Evolutionary conservation across 352 stramenopile genomes (phyloP), one percentile per base, ranked within the genome.

Genomic region (Pythium oligandrum): DNA sequence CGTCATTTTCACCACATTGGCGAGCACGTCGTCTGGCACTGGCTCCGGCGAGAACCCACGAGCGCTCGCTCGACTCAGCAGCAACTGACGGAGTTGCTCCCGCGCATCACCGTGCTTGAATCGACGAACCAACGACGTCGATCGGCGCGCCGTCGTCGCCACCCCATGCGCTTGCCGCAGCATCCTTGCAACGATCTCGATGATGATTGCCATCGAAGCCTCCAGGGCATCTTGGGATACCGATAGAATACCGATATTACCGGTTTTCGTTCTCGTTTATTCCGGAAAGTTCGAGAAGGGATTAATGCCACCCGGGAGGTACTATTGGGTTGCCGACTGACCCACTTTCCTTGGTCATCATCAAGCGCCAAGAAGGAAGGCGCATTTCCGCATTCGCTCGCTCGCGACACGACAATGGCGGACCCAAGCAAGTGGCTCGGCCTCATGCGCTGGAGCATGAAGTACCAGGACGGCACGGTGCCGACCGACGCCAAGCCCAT

Each of bases 361-460:
- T 46, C 8, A 9, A 3, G 10, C 36, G n/a, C 48, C 17, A 26
- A 26, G 17, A 26, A 45, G 36, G 40, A 52, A 42, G 9, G 30
- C 7, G 34, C 46, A 51, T 32, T 34, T 6, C 11, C 46, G 31
- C 43, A 17, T 17, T 26, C 43, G 31, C 26, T 12, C 37, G 34
- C 7, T 49, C 44, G 31, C 36, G n/a, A 36, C 36, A 39, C 35
- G 36, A 64, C 49, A 2, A 71, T 76, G 68, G 64, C 67, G 59
- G 84, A 95, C 63, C 80, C 75, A 43, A 88, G 82, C 62, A 95
- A 95, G 63, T 95, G 84, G 84, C 77, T 91, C 40, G 84, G 78
- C n/a, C 68, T 95, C 17, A 75, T 95, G 76, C 84, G 83, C 55
- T 95, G 84, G 84, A 92, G 75, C 46, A 93, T 95, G 84, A 84